phyloP scores from a whole-genome alignment of 495 filamentous ascomycete genomes.

The Evansstolkia leycettana region DNA sequence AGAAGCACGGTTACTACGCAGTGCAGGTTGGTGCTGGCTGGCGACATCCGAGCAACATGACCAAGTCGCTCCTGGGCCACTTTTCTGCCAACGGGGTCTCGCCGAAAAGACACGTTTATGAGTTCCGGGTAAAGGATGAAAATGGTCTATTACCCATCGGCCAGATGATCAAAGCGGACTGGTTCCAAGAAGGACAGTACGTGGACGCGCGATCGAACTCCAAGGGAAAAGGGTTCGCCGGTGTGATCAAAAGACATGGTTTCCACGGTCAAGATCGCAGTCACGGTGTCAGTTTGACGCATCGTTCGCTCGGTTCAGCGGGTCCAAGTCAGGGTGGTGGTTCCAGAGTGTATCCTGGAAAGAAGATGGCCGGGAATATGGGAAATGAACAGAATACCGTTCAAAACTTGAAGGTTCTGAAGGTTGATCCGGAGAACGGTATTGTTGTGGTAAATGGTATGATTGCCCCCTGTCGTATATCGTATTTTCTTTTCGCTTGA shows the following conservation, averaged over 20 bases:
- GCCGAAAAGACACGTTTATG: conserved; percentile 68
- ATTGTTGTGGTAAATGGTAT: conserved; percentile 77
- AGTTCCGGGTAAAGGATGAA: conserved; percentile 70
- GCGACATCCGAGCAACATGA: conserved; percentile 62
- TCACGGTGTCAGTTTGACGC: conserved; percentile 87
- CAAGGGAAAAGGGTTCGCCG: conserved; percentile 83
- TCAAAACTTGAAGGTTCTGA: conserved; percentile 80
- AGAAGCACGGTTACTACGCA: conserved; percentile 78
- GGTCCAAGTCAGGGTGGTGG: conserved; percentile 85
- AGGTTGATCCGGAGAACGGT: conserved; percentile 73
- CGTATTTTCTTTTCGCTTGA: neutral
- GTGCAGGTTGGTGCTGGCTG: conserved; percentile 80
- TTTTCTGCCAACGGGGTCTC: conserved; percentile 65
- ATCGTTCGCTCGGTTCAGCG: conserved; percentile 77
- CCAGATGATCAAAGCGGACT: conserved; percentile 59
- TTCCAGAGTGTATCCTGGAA: conserved; percentile 83
- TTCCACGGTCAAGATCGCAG: conserved; percentile 80
- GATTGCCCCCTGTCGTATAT: conserved; percentile 1
- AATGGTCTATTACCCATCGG: conserved; percentile 64
- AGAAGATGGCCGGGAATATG: conserved; percentile 97
- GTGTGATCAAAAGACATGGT: conserved; percentile 93
- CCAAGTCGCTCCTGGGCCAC: conserved; percentile 71
- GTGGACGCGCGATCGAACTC: conserved; percentile 72
- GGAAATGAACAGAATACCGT: conserved; percentile 73
- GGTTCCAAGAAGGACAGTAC: conserved; percentile 84